Evolutionary conservation across 176 grass and related monocot species (phyloP).

Genomic region (Tuctoria greenei): DNA sequence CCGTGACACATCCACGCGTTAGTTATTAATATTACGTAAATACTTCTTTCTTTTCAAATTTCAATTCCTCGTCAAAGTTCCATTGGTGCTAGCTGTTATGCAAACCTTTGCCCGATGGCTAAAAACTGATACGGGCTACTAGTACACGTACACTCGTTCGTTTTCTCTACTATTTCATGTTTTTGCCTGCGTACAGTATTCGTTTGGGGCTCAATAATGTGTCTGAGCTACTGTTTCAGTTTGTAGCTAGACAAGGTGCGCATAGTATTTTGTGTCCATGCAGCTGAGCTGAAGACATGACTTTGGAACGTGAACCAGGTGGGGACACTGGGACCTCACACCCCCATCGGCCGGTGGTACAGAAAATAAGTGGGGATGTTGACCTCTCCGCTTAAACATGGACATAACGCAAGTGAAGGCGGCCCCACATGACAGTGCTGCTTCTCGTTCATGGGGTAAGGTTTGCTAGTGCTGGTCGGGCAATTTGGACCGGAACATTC

Average conservation of each 20-base stretch:
- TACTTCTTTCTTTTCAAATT: no score
- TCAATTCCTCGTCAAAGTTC: no score
- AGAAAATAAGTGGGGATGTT: constrained; percentile 27
- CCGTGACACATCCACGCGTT: no score
- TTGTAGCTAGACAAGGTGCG: neutral
- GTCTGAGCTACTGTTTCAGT: neutral
- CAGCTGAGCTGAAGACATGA: neutral
- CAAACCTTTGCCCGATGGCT: no score
- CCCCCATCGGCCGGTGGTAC: constrained; percentile 13
- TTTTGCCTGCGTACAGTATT: neutral
- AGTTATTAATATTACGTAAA: no score
- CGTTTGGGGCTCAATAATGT: neutral
- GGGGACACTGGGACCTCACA: neutral
- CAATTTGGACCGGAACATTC: constrained; percentile 39
- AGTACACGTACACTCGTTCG: no score
- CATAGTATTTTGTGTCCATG: constrained; percentile 24
- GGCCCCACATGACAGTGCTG: neutral
- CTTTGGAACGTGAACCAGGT: constrained; percentile 37
- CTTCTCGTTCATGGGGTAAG: neutral
- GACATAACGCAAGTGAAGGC: no score
- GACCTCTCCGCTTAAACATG: neutral
- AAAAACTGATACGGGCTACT: no score
- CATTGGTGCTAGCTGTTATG: no score
- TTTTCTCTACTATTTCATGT: neutral
- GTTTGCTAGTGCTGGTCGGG: neutral